phyloP scores from a whole-genome alignment of 345 rosid genomes.

The Ceriops tagal region DNA sequence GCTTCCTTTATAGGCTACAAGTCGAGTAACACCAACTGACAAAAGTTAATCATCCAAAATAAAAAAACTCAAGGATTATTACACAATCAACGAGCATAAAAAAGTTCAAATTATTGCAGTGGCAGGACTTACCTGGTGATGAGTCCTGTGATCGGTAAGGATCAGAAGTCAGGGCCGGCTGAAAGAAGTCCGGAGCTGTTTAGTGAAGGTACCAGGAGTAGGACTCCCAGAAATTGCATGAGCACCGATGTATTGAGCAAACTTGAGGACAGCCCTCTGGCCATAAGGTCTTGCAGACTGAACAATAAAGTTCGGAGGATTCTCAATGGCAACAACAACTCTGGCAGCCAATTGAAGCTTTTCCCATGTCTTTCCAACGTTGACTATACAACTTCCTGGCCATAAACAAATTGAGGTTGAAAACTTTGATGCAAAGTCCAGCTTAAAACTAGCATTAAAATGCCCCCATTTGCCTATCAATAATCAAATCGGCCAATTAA shows the following conservation, averaged over 20 bases:
- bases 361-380: slow-evolving; percentile 88
- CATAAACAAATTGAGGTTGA: too few relatives aligned
- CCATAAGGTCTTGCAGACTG: slow-evolving; percentile 92
- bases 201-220: slow-evolving; percentile 34
- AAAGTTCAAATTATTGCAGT: neutral
- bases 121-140: slow-evolving; percentile 6
- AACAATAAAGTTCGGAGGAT: slow-evolving; percentile 76
- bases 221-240: slow-evolving; percentile 20
- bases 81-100: neutral
- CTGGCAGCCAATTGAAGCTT: slow-evolving; percentile 74
- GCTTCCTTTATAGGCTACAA: slow-evolving; percentile 20
- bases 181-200: slow-evolving; percentile 15
- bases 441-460: slow-evolving; percentile 8
- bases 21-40: too few relatives aligned
- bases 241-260: slow-evolving; percentile 14
- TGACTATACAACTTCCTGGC: slow-evolving; percentile 64
- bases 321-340: slow-evolving; percentile 71
- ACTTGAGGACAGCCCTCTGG: slow-evolving; percentile 67
- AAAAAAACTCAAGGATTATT: neutral
- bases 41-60: neutral
- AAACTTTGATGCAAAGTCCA: too few relatives aligned
- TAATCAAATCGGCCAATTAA: too few relatives aligned
- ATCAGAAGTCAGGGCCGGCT: slow-evolving; percentile 13
- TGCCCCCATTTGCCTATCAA: too few relatives aligned
- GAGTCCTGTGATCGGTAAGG: slow-evolving; percentile 18